phyloP scores from a whole-genome alignment of 139 green algal species.

The Raphidocelis subcapitata region DNA sequence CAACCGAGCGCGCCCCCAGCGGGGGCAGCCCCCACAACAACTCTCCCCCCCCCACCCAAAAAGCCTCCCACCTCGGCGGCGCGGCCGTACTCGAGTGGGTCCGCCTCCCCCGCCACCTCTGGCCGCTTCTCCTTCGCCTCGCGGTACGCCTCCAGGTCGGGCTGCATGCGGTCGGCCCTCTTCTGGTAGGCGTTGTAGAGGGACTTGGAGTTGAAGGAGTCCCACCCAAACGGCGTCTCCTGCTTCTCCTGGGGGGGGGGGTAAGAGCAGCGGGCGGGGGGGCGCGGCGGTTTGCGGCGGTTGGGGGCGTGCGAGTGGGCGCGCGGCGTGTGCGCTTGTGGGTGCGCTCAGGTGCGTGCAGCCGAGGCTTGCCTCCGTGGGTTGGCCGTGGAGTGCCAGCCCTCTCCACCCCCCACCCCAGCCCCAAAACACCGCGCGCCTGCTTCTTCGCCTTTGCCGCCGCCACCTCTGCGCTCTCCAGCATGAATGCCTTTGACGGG shows the following conservation, averaged over 20 bases:
- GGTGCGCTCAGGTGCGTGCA: no score
- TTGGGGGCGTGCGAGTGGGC: no score
- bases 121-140: slow-evolving; percentile 67
- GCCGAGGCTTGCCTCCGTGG: no score
- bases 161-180: slow-evolving; percentile 62
- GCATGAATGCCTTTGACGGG: slow-evolving; percentile 60
- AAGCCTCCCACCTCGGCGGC: slow-evolving; percentile 35
- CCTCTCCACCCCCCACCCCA: no score
- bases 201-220: slow-evolving; percentile 70
- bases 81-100: slow-evolving; percentile 77
- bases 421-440: no score
- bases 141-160: slow-evolving; percentile 8
- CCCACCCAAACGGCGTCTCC: slow-evolving; percentile 75
- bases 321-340: no score
- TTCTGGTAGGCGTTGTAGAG: slow-evolving; percentile 86
- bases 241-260: slow-evolving; percentile 64
- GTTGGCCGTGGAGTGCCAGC: no score
- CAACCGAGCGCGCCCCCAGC: no score
- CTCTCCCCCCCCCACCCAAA: no score
- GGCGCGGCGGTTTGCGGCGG: not conserved
- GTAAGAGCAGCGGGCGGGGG: not conserved
- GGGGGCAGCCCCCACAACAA: no score
- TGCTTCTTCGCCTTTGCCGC: slow-evolving; percentile 46
- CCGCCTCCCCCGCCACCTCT: slow-evolving; percentile 52
- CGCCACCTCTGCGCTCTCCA: slow-evolving; percentile 83